phyloP scores from a whole-genome alignment of 306 rosid species.

The Datisca glomerata region DNA sequence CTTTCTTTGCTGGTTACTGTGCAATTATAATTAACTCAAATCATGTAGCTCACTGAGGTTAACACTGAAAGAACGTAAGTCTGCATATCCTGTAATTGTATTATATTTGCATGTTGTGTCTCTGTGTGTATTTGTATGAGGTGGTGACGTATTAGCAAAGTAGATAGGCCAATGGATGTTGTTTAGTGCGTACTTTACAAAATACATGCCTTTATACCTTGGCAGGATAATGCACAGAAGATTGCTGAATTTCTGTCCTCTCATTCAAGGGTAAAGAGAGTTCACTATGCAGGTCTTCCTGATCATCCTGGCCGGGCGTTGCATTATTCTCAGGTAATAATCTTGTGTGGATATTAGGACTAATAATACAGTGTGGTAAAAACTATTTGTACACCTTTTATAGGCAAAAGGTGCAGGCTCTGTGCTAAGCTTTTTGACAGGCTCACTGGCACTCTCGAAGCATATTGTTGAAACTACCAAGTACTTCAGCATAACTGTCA shows the following conservation, averaged over 20 bases:
- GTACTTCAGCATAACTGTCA: conserved; percentile 86
- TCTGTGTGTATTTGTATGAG: too few species aligned
- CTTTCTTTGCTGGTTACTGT: too few species aligned
- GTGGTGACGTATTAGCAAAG: too few species aligned
- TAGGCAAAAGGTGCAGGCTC: conserved; percentile 96
- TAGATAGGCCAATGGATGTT: too few species aligned
- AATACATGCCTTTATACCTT: too few species aligned
- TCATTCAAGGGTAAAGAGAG: conserved; percentile 68
- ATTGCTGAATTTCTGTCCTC: conserved; percentile 82
- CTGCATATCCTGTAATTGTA: too few species aligned
- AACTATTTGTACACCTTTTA: conserved; percentile 8
- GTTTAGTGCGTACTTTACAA: too few species aligned
- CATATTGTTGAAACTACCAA: conserved; percentile 78
- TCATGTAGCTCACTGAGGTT: too few species aligned
- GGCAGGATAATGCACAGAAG: conserved; percentile 85
- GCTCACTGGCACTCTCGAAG: conserved; percentile 73
- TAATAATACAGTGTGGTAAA: conserved; percentile 1
- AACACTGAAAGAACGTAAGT: too few species aligned
- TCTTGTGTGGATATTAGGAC: conserved; percentile 10
- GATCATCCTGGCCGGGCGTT: conserved; percentile 62
- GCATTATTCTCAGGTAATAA: conserved; percentile 76
- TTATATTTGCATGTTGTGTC: too few species aligned
- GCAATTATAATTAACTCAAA: too few species aligned
- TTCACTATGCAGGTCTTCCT: conserved; percentile 67
- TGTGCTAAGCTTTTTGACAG: conserved; percentile 85